These are phyloP conservation scores for Thielaviopsis euricoi DNA, from an alignment of 2,329 filamentous ascomycete species.

Conservation along the genomic window DNA sequence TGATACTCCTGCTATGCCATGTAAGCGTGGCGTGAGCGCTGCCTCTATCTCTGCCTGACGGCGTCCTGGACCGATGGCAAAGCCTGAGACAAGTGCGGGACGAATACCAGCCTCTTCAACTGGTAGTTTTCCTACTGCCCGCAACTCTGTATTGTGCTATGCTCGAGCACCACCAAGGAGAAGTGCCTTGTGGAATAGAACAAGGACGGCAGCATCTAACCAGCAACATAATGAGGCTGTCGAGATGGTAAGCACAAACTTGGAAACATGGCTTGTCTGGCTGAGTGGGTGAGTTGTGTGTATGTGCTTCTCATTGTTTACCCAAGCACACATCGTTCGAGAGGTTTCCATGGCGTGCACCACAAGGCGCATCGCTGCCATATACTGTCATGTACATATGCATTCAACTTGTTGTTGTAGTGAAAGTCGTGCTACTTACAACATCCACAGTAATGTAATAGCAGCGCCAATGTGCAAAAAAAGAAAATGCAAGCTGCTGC, in stretches of 20 bases:
- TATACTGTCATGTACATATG: neutral
- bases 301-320: too few relatives aligned
- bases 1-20: neutral
- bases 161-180: too few relatives aligned
- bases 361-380: neutral
- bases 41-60: neutral
- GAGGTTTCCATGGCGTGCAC: neutral
- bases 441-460: neutral
- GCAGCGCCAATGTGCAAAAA: neutral
- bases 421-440: neutral
- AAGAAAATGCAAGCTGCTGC: neutral
- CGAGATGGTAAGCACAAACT: too few relatives aligned
- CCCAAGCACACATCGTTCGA: neutral
- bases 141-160: too few relatives aligned
- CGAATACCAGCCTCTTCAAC: too few relatives aligned
- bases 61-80: neutral
- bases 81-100: neutral
- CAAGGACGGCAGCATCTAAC: too few relatives aligned
- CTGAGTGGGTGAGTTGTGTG: neutral
- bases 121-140: too few relatives aligned
- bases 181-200: too few relatives aligned
- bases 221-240: too few relatives aligned
- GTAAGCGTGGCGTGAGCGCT: neutral
- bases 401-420: neutral
- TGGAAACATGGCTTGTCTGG: too few relatives aligned